Conservation (phyloP, 2,329 filamentous ascomycete species). For the Arachnopeziza araneosa region DNA sequence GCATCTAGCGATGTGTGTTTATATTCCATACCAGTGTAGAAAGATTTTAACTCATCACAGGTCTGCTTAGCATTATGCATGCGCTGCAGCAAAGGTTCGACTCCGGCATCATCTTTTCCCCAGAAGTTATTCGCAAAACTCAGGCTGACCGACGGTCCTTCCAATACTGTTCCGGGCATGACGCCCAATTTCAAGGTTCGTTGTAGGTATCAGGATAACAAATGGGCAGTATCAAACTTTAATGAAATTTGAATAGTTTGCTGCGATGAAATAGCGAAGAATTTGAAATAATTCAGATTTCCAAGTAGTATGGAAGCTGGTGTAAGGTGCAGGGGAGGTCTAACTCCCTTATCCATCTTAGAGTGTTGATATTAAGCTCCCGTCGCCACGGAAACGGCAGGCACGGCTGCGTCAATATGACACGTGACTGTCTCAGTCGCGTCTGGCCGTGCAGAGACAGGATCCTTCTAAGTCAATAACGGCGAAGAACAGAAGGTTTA, state of each 20-base stretch:
- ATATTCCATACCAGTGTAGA: slow-evolving; percentile 67
- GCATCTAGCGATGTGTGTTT: background rate
- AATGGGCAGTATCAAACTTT: background rate
- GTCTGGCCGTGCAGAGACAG: background rate
- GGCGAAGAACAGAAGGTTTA: too few relatives aligned
- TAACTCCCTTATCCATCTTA: background rate
- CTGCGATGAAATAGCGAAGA: background rate
- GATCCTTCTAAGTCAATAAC: too few relatives aligned
- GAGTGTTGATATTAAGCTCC: background rate
- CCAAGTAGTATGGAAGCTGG: background rate
- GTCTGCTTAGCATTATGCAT: slow-evolving; percentile 94
- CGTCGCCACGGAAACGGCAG: background rate
- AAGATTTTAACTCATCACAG: slow-evolving; percentile 85
- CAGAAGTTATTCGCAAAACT: slow-evolving; percentile 95
- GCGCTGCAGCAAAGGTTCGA: slow-evolving; percentile 83
- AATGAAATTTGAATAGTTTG: background rate
- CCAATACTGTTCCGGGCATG: slow-evolving; percentile 30
- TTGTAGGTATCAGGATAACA: background rate
- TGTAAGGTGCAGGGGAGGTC: background rate
- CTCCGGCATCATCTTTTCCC: slow-evolving; percentile 97
- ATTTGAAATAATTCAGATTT: background rate
- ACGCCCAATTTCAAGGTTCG: slow-evolving; percentile 1
- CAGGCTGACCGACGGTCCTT: slow-evolving; percentile 32
- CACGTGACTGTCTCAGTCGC: background rate
- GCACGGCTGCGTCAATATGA: background rate